Base-by-base conservation (phyloP, 164 flowering plant genomes). In the Piper betle region DNA sequence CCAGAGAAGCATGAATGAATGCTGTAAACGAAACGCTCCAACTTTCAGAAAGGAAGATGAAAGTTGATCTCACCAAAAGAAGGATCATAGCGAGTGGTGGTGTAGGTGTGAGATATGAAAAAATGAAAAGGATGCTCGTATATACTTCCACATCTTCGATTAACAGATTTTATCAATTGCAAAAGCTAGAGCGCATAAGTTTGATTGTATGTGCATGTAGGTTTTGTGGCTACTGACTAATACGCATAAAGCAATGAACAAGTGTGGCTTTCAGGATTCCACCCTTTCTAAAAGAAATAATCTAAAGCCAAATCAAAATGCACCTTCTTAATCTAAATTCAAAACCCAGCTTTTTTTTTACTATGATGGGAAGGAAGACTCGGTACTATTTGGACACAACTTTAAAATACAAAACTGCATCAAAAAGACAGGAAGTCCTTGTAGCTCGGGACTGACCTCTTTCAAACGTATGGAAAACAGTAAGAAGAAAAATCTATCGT, bases 401-500 rank as follows among this genome's bases (percentile, higher is more conserved):
- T 5, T 17, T 17, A 17, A 17, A 8, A 54, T 17, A 18, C 20
- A 4, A 54, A 0, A 0, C 19, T 16, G 7, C 6, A 4, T 58
- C 39, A 0, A 58, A 58, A 39, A 46, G 60, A 58, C 60, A 58
- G 39, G 39, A 58, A 58, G 39, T 58, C 60, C 60, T 58, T 39
- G 40, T 39, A 17, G 39, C 46, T 58, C 40, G 60, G 46, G 60
- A 38, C 39, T 12, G 16, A 20, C 16, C 16, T 15, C 2, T 58
- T 4, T 6, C 10, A 6, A 19, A 37, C 37, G 37, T 17, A 5
- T 6, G 8, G 7, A 55, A 55, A 18, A 25, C 33, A 25, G 1
- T 0, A 25, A 25, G 1, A 25, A 25, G 33, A 25, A 25, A 25
- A 25, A 25, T 25, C 33, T 25, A 25, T 25, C 33, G 2, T 25